These are phyloP conservation scores for Mortierella sp. DNA, from an alignment of 371 early-diverging fungal genomes.

Conservation along the genomic window DNA sequence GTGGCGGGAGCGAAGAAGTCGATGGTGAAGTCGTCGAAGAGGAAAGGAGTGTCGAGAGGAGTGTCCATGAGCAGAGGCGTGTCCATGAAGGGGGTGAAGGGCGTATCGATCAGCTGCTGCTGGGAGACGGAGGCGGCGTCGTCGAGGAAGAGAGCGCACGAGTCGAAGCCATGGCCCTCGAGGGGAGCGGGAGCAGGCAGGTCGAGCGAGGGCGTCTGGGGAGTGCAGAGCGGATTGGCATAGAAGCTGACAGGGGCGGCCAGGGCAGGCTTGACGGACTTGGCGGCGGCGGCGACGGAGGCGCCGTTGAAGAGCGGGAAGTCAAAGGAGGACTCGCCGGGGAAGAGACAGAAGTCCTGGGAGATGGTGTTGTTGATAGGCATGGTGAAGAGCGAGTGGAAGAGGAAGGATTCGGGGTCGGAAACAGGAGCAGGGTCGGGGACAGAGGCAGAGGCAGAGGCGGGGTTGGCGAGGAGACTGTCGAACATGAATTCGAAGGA, in stretches of 20 bases:
- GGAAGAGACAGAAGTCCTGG: conserved; percentile 49
- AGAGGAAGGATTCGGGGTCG: conserved; percentile 40
- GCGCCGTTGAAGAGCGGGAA: conserved; percentile 44
- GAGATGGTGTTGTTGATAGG: conserved; percentile 44
- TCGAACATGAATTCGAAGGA: conserved; percentile 36
- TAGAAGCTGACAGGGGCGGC: conserved; percentile 9
- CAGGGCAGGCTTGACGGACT: conserved; percentile 12
- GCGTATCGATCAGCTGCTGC: conserved; percentile 27
- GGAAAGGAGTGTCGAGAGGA: not conserved
- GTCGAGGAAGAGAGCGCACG: conserved; percentile 36
- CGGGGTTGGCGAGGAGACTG: conserved; percentile 14
- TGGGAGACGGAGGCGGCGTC: conserved; percentile 26
- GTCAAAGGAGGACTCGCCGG: conserved; percentile 36
- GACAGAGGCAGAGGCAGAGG: conserved; percentile 26
- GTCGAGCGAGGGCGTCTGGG: conserved; percentile 45
- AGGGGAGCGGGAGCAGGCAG: conserved; percentile 7
- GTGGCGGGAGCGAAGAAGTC: conserved; percentile 32
- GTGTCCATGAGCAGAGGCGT: conserved; percentile 13
- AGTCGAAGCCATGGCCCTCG: conserved; percentile 30
- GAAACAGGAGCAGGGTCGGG: conserved; percentile 18
- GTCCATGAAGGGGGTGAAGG: conserved; percentile 15
- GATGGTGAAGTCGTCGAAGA: conserved; percentile 16
- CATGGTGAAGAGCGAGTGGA: conserved; percentile 39
- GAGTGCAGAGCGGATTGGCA: conserved; percentile 40
- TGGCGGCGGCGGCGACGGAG: conserved; percentile 8